Evolutionary conservation across 495 filamentous ascomycete species (phyloP), one percentile per base, ranked within the genome.

Genomic region (Aspergillus asperescens): DNA sequence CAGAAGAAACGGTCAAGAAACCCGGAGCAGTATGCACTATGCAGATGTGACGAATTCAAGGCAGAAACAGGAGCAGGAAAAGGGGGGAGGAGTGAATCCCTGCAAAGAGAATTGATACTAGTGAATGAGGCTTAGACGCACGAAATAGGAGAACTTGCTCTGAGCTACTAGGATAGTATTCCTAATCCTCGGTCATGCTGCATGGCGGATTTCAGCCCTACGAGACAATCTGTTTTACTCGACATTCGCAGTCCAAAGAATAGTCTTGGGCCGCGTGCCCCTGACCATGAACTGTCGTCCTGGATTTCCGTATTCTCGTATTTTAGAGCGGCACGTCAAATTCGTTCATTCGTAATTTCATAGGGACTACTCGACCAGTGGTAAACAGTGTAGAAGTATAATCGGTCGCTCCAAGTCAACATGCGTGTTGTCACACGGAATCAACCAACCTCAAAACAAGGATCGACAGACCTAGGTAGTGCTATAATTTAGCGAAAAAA

Each of bases 111-210:
- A 27, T 15, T 15, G 24, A 15, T 3, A 47, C 24, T 23, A 46
- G 20, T 35, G 20, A 34, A 6, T 47, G 44, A 47, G 44, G 44
- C 44, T 47, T 47, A 47, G 44, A 34, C 15, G 44, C 44, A 47
- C 23, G 29, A 19, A 23, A 47, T 32, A 42, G 22, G 29, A 35
- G 25, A n/a, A 35, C 19, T 10, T 22, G 20, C 15, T 47, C n/a
- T n/a, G n/a, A n/a, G n/a, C n/a, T n/a, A n/a, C n/a, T n/a, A n/a
- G n/a, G 23, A 4, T 23, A 27, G 24, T 43, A n/a, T n/a, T n/a
- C n/a, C n/a, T n/a, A n/a, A n/a, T n/a, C n/a, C n/a, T n/a, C n/a
- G n/a, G n/a, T n/a, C n/a, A n/a, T n/a, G n/a, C n/a, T n/a, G 24
- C 41, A 18, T 20, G 2, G 4, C 12, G 16, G 28, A 31, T 6